These are phyloP conservation scores for Venustampulla echinocandica DNA, from an alignment of 495 filamentous ascomycete genomes.

Conservation along the genomic window DNA sequence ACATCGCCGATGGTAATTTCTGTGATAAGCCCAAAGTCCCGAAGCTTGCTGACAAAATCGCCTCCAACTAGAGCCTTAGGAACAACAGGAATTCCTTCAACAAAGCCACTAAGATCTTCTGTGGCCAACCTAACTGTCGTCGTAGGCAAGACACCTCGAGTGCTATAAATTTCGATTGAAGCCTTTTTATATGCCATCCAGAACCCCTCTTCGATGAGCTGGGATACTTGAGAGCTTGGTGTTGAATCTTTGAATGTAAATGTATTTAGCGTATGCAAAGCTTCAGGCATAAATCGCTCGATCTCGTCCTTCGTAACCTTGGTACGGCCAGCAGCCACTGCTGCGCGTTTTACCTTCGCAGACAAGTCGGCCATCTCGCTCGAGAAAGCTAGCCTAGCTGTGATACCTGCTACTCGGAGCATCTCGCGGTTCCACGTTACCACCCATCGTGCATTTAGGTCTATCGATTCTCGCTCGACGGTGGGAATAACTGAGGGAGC, in stretches of 20 bases:
- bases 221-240: slow-evolving; percentile 68
- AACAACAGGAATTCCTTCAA: slow-evolving; percentile 82
- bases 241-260: slow-evolving; percentile 86
- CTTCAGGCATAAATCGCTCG: slow-evolving; percentile 60
- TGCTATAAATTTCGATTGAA: slow-evolving; percentile 80
- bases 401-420: slow-evolving; percentile 81
- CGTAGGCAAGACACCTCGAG: slow-evolving; percentile 71
- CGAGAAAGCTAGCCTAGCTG: slow-evolving; percentile 76
- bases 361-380: slow-evolving; percentile 76
- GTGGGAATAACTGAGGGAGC: slow-evolving; percentile 96
- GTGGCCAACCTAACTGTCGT: slow-evolving; percentile 69
- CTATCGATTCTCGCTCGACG: slow-evolving; percentile 95
- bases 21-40: slow-evolving; percentile 68
- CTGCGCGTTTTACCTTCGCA: slow-evolving; percentile 38
- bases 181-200: slow-evolving; percentile 80
- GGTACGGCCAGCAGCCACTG: slow-evolving; percentile 29
- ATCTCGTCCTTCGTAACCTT: slow-evolving; percentile 53
- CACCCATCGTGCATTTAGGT: slow-evolving; percentile 90
- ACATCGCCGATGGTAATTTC: slow-evolving; percentile 84
- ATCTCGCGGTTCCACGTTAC: slow-evolving; percentile 95
- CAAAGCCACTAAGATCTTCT: slow-evolving; percentile 72
- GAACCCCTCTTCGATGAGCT: slow-evolving; percentile 84
- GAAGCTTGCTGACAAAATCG: slow-evolving; percentile 67
- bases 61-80: slow-evolving; percentile 61
- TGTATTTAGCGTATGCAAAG: slow-evolving; percentile 67